Percentiles rank a stretch among this genome's conserved stretches.
Conservation (phyloP, 345 rosid species). For the Theobroma cacao region DNA sequence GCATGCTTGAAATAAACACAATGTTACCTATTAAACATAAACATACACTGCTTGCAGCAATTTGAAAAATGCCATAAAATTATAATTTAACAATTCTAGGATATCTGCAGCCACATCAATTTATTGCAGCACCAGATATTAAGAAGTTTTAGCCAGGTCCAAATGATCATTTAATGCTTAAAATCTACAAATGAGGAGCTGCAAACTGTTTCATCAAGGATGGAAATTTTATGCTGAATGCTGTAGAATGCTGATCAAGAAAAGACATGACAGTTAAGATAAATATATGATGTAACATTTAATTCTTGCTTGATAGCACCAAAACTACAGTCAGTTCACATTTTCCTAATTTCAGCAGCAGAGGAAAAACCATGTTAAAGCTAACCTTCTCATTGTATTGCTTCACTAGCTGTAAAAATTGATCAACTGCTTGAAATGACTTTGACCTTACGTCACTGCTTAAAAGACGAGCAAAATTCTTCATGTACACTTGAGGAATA, state of each 20-base stretch:
- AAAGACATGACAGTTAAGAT: background rate
- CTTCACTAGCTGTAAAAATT: constrained; percentile 83
- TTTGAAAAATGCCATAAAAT: background rate
- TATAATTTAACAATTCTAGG: background rate
- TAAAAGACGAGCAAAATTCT: constrained; percentile 24
- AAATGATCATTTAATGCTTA: background rate
- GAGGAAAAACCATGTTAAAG: constrained; percentile 1
- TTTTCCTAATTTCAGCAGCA: background rate
- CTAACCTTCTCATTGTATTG: constrained; percentile 78
- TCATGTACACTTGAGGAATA: constrained; percentile 5
- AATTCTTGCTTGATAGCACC: background rate
- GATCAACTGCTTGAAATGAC: constrained; percentile 94
- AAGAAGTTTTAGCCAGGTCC: background rate
- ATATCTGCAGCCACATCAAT: background rate
- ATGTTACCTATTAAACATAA: background rate
- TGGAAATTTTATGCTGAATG: background rate
- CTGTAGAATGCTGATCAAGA: background rate
- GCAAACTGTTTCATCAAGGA: background rate
- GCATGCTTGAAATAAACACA: background rate
- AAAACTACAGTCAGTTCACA: background rate
- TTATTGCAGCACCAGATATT: background rate
- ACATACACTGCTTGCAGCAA: background rate
- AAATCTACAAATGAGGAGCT: background rate
- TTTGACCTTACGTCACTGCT: constrained; percentile 90
- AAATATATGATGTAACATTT: background rate